A percentile compares a stretch with the other conserved stretches of the same genome.
phyloP scores from a whole-genome alignment of 2,329 filamentous ascomycete genomes.

The Escovopsis sp. region DNA sequence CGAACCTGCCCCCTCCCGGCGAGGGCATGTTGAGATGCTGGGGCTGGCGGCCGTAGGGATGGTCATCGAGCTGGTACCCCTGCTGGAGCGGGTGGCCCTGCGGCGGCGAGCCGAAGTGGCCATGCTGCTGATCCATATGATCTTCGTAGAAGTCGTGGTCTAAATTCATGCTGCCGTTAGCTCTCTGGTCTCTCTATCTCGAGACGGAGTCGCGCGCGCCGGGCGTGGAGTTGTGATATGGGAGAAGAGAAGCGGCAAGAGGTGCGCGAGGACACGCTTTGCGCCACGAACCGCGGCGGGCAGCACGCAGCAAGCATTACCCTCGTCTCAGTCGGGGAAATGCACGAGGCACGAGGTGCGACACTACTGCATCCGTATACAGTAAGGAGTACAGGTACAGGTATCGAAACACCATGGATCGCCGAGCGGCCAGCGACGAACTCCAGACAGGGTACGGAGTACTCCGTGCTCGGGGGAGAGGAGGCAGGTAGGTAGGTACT shows the following conservation, averaged over 20 bases:
- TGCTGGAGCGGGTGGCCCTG: conserved; percentile 59
- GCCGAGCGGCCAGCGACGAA: too few relatives aligned
- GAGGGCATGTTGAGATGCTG: conserved; percentile 20
- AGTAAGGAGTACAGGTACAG: too few relatives aligned
- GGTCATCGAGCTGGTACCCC: conserved; percentile 72
- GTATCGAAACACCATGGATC: too few relatives aligned
- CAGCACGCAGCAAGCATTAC: not conserved
- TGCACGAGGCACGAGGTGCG: too few relatives aligned
- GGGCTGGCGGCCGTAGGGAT: conserved; percentile 42
- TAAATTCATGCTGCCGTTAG: conserved; percentile 9
- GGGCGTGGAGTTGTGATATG: conserved; percentile 5
- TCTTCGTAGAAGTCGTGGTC: conserved; percentile 48
- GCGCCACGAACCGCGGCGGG: not conserved
- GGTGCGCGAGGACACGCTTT: not conserved
- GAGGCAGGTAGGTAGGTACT: too few relatives aligned
- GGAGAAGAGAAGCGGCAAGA: not conserved
- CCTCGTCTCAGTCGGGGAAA: too few relatives aligned
- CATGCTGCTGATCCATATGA: conserved; percentile 37
- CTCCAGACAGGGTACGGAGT: too few relatives aligned
- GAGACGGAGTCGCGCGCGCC: too few relatives aligned
- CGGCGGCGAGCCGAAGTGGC: conserved; percentile 53
- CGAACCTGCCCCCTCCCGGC: conserved; percentile 20
- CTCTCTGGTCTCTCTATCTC: too few relatives aligned
- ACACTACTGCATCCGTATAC: too few relatives aligned
- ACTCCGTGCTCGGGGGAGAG: too few relatives aligned